phyloP scores from a whole-genome alignment of 148 eudicot species.

The Camellia granthamiana region DNA sequence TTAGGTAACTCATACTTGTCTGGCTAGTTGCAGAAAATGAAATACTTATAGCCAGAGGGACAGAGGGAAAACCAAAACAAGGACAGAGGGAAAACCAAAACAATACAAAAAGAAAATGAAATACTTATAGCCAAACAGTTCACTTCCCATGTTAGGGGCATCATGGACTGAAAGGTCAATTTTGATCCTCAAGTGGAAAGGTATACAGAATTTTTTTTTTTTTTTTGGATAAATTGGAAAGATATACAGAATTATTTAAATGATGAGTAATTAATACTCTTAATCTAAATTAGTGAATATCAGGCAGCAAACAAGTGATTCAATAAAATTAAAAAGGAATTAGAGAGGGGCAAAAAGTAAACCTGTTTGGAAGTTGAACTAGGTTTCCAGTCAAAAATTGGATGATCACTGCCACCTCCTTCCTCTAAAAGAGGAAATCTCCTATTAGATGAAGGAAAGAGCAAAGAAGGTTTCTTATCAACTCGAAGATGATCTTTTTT shows the following conservation, averaged over 20 bases:
- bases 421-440: conserved; percentile 55
- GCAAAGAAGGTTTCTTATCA: conserved; percentile 51
- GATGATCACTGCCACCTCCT: conserved; percentile 38
- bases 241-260: neutral
- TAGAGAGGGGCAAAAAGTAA: conserved; percentile 8
- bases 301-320: neutral
- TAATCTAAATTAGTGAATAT: neutral
- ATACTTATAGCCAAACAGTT: neutral
- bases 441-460: conserved; percentile 47
- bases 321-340: neutral
- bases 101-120: neutral
- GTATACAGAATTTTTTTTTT: neutral
- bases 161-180: too few species aligned
- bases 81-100: too few species aligned
- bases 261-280: neutral
- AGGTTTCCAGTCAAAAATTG: conserved; percentile 74
- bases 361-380: conserved; percentile 64
- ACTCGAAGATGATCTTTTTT: conserved; percentile 45
- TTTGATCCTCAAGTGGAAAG: conserved; percentile 1
- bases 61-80: too few species aligned
- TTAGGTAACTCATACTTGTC: conserved; percentile 37
- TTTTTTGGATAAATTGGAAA: too few species aligned
- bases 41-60: too few species aligned
- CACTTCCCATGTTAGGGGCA: neutral
- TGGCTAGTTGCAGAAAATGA: conserved; percentile 52